phyloP scores from a whole-genome alignment of 768 basidiomycete species.

The Mycena polygramma region DNA sequence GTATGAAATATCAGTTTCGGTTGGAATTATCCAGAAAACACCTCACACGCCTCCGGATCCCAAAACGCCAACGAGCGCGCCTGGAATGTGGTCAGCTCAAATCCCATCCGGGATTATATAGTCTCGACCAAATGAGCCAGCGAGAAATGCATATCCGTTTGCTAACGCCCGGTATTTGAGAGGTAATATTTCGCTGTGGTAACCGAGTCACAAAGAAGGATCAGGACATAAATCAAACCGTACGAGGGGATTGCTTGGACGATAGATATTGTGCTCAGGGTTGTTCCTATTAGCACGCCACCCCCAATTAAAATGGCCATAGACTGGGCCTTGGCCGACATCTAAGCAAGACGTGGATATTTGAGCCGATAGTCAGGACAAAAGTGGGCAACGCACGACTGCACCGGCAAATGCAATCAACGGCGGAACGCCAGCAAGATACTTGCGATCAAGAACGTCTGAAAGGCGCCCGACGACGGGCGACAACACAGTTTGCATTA shows the following conservation, averaged over 20 bases:
- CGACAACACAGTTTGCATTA: constrained; percentile 38
- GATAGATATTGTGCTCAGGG: constrained; percentile 38
- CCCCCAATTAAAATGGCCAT: constrained; percentile 38
- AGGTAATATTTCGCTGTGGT: constrained; percentile 34
- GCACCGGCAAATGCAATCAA: constrained; percentile 39
- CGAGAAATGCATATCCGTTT: constrained; percentile 38
- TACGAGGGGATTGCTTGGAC: constrained; percentile 40
- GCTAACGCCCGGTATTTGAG: constrained; percentile 39
- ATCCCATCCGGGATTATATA: not conserved
- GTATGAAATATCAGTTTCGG: not conserved
- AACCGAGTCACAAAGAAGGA: not conserved
- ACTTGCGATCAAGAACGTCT: constrained; percentile 39
- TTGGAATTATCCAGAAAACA: not conserved
- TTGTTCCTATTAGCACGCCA: constrained; percentile 36
- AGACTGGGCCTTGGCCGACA: constrained; percentile 37
- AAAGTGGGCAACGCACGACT: constrained; percentile 23
- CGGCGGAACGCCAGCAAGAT: constrained; percentile 36
- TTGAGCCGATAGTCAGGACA: too few relatives aligned
- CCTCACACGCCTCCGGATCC: constrained; percentile 34
- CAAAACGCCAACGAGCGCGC: constrained; percentile 31
- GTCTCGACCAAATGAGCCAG: constrained; percentile 35
- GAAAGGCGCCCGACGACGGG: constrained; percentile 37
- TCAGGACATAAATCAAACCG: not conserved
- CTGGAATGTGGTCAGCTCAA: not conserved
- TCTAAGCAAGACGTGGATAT: constrained; percentile 2